These are phyloP conservation scores for Candida succiphila DNA, from an alignment of 805 yeast species.

Conservation along the genomic window DNA sequence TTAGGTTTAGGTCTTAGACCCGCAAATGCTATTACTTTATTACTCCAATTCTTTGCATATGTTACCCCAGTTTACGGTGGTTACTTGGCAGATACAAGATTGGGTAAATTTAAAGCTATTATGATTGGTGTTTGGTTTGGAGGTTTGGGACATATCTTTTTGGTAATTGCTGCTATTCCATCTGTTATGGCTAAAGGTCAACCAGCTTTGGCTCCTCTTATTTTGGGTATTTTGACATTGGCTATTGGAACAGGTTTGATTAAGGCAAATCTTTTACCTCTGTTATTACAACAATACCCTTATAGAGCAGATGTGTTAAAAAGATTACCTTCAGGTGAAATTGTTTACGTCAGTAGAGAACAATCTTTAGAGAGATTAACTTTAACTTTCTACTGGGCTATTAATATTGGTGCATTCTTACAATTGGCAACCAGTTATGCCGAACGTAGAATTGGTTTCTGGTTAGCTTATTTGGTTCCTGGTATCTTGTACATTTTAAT, in stretches of 20 bases:
- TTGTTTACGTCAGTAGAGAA: constrained; percentile 29
- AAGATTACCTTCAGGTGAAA: constrained; percentile 35
- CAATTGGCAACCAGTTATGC: constrained; percentile 37
- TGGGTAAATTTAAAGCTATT: constrained; percentile 37
- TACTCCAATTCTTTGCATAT: constrained; percentile 36
- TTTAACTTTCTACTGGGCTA: constrained; percentile 40
- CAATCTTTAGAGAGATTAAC: constrained; percentile 29
- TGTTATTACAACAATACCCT: constrained; percentile 52
- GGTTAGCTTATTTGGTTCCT: constrained; percentile 41
- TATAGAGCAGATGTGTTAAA: constrained; percentile 41
- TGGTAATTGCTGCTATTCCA: constrained; percentile 39
- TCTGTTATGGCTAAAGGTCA: constrained; percentile 18
- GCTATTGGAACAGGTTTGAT: constrained; percentile 41
- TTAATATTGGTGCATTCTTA: constrained; percentile 43
- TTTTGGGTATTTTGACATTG: constrained; percentile 27
- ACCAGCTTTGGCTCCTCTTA: constrained; percentile 29
- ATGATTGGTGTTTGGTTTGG: constrained; percentile 37
- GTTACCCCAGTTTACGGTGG: constrained; percentile 42
- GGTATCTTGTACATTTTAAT: constrained; percentile 35
- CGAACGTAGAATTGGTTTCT: constrained; percentile 39
- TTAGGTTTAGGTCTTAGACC: constrained; percentile 33
- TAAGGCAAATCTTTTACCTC: constrained; percentile 40
- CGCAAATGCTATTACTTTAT: constrained; percentile 34
- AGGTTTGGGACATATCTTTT: constrained; percentile 33
- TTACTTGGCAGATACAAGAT: constrained; percentile 36